Conservation (phyloP, 2,329 filamentous ascomycete genomes). For the Penicillium decumbens region DNA sequence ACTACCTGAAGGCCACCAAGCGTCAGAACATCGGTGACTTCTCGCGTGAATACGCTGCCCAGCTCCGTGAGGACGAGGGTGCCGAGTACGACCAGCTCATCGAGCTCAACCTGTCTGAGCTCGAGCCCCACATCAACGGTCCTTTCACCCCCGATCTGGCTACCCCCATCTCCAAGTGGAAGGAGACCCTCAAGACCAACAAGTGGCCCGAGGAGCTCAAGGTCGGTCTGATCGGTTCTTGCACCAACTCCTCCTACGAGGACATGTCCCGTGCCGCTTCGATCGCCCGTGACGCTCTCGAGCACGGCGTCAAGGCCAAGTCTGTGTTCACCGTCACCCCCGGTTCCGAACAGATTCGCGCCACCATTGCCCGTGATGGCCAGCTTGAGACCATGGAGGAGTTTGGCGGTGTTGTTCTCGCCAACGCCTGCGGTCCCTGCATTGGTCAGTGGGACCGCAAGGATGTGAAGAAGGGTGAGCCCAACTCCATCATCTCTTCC, state of each 20-base stretch:
- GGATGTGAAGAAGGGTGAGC: constrained; percentile 89
- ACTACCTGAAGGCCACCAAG: constrained; percentile 83
- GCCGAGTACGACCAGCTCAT: constrained; percentile 89
- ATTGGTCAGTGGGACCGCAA: constrained; percentile 93
- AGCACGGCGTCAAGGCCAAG: constrained; percentile 83
- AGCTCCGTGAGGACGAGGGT: constrained; percentile 69
- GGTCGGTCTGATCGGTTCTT: constrained; percentile 92
- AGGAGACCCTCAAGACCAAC: constrained; percentile 74
- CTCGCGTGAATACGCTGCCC: constrained; percentile 55
- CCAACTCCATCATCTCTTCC: constrained; percentile 96
- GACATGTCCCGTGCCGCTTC: constrained; percentile 96
- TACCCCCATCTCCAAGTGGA: constrained; percentile 86
- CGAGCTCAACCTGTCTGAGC: constrained; percentile 78
- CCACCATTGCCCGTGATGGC: constrained; percentile 83
- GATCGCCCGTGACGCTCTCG: constrained; percentile 82
- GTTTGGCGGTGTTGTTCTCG: constrained; percentile 82
- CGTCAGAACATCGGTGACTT: constrained; percentile 65
- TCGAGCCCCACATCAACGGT: constrained; percentile 96
- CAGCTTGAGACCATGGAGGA: constrained; percentile 80
- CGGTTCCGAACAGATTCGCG: constrained; percentile 92
- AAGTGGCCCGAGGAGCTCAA: constrained; percentile 88
- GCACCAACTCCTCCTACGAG: constrained; percentile 97
- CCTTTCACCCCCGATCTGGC: constrained; percentile 95
- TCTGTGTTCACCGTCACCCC: constrained; percentile 94
- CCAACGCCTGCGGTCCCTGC: constrained; percentile 91